Evolutionary conservation across 148 eudicot species (phyloP).

Genomic region (Simmondsia chinensis): DNA sequence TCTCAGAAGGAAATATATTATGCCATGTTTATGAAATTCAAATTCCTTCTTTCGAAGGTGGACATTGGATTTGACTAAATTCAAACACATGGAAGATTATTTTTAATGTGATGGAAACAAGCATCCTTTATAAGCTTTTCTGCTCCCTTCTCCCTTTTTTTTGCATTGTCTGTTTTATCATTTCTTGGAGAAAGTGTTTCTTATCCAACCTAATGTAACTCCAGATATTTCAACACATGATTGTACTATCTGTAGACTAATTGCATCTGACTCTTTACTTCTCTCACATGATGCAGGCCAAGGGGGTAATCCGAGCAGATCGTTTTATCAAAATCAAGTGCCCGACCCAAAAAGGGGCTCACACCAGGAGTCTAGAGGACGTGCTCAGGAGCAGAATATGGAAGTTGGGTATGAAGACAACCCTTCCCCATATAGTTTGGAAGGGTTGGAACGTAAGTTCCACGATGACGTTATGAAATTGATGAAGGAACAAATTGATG

Average conservation of each 20-base stretch:
- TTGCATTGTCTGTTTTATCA: too few species aligned
- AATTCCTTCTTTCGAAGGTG: too few species aligned
- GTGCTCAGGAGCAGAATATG: constrained; percentile 43
- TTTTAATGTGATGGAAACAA: too few species aligned
- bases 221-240: too few species aligned
- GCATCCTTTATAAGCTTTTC: too few species aligned
- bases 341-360: constrained; percentile 21
- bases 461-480: constrained; percentile 30
- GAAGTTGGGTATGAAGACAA: constrained; percentile 49
- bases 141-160: too few species aligned
- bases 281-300: constrained; percentile 21
- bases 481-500: constrained; percentile 40
- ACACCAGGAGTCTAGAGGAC: constrained; percentile 27
- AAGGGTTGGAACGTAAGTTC: constrained; percentile 47
- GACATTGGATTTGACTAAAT: too few species aligned
- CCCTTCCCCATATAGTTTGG: constrained; percentile 22
- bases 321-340: constrained; percentile 24
- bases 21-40: too few species aligned
- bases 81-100: too few species aligned
- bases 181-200: too few species aligned
- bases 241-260: not conserved
- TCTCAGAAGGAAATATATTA: too few species aligned
- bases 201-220: not conserved
- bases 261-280: not conserved
- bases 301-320: constrained; percentile 20